Conservation (phyloP, 2,329 filamentous ascomycete genomes). For the Pseudogymnoascus destructans region DNA sequence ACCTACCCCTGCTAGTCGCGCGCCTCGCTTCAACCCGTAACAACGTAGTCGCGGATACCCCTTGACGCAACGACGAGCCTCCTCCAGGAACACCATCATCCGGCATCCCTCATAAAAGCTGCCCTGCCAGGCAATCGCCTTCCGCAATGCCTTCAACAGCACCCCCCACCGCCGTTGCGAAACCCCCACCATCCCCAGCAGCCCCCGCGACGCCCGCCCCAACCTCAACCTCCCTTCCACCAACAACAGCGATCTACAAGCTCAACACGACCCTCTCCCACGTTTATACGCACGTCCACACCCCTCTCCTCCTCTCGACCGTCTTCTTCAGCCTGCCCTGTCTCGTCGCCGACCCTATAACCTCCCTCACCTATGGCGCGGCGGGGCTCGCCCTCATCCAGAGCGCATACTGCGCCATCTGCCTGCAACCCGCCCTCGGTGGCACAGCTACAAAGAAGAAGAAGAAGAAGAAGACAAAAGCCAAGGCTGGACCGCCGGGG, state of each 20-base stretch:
- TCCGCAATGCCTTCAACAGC: neutral
- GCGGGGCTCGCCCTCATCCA: constrained; percentile 53
- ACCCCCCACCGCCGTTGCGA: neutral
- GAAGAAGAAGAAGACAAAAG: constrained; percentile 33
- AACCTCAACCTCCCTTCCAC: neutral
- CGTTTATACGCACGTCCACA: constrained; percentile 53
- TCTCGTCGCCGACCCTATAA: constrained; percentile 57
- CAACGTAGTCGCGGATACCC: neutral
- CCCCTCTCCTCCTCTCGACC: constrained; percentile 50
- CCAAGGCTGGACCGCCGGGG: neutral
- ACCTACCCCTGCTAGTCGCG: constrained; percentile 5
- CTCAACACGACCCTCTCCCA: constrained; percentile 28
- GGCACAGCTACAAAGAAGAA: constrained; percentile 37
- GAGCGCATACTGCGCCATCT: constrained; percentile 45
- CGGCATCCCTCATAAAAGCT: neutral
- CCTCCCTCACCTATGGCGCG: constrained; percentile 47
- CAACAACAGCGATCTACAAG: constrained; percentile 8
- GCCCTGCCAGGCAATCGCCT: neutral
- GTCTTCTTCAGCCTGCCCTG: constrained; percentile 50
- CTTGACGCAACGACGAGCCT: neutral
- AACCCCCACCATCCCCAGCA: neutral
- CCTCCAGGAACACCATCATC: neutral
- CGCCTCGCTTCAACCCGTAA: constrained; percentile 3
- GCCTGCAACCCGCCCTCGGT: constrained; percentile 44
- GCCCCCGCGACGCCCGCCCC: neutral